These are phyloP conservation scores for Kodamaea ohmeri DNA, from an alignment of 1,139 yeast genomes.

Conservation along the genomic window DNA sequence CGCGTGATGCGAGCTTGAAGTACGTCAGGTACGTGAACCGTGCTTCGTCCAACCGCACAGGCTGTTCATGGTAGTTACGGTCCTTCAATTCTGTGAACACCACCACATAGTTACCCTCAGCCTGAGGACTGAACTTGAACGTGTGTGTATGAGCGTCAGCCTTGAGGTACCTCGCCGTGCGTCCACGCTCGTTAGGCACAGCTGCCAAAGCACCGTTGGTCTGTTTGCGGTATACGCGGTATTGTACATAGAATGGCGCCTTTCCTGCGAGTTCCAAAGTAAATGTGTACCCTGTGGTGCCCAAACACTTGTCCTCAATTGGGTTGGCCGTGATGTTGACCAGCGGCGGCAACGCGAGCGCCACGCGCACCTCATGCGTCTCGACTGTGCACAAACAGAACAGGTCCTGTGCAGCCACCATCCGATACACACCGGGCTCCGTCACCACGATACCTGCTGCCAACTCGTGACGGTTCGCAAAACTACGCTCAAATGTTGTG, in stretches of 20 bases:
- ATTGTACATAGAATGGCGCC: conserved; percentile 73
- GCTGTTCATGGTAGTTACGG: conserved; percentile 42
- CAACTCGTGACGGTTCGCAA: conserved; percentile 31
- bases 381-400: conserved; percentile 61
- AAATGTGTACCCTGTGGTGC: conserved; percentile 76
- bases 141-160: conserved; percentile 29
- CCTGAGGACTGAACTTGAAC: conserved; percentile 70
- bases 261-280: conserved; percentile 72
- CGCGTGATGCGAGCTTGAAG: conserved; percentile 49
- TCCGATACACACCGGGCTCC: conserved; percentile 61
- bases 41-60: conserved; percentile 32
- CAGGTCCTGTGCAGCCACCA: conserved; percentile 52
- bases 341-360: conserved; percentile 44
- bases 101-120: conserved; percentile 78
- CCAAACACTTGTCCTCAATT: conserved; percentile 83
- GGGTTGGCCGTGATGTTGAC: conserved; percentile 55
- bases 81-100: conserved; percentile 61
- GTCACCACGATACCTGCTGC: conserved; percentile 38
- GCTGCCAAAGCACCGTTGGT: conserved; percentile 33
- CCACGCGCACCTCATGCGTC: conserved; percentile 28
- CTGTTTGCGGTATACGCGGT: conserved; percentile 53
- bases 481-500: conserved; percentile 26
- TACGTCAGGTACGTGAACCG: conserved; percentile 50
- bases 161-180: conserved; percentile 23
- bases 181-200: conserved; percentile 32